phyloP scores from a whole-genome alignment of 495 filamentous ascomycete species.

The Penicillium lagena region DNA sequence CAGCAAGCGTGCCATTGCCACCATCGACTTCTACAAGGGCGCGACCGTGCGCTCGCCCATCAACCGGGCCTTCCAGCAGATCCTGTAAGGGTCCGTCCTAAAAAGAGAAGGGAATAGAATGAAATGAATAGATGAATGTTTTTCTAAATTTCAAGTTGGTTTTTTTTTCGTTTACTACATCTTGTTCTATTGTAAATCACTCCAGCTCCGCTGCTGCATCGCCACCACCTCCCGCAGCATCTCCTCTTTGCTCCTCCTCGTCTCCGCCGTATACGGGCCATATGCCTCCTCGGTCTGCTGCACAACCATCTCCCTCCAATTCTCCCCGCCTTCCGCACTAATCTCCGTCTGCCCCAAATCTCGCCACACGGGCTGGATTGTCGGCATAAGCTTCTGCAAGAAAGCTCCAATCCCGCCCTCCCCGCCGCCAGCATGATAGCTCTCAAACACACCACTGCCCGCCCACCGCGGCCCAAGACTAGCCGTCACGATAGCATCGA shows the following conservation, averaged over 20 bases:
- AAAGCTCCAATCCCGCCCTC: slow-evolving; percentile 48
- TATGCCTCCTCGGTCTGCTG: slow-evolving; percentile 31
- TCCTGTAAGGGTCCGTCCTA: slow-evolving; percentile 24
- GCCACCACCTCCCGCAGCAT: slow-evolving; percentile 23
- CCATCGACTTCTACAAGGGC: slow-evolving; percentile 95
- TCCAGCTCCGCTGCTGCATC: slow-evolving; percentile 18
- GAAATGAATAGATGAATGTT: slow-evolving; percentile 20
- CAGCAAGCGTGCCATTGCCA: slow-evolving; percentile 84
- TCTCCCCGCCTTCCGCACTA: slow-evolving; percentile 29
- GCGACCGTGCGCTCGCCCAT: slow-evolving; percentile 83
- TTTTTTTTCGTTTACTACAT: background rate
- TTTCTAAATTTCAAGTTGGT: background rate
- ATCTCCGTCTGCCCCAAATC: slow-evolving; percentile 35
- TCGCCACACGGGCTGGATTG: slow-evolving; percentile 50
- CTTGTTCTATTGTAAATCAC: background rate
- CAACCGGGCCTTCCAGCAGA: slow-evolving; percentile 68
- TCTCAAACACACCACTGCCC: slow-evolving; percentile 52
- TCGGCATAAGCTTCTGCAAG: slow-evolving; percentile 49
- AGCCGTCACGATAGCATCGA: slow-evolving; percentile 39
- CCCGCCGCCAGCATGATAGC: slow-evolving; percentile 55
- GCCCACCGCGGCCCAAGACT: slow-evolving; percentile 53
- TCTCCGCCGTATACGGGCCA: slow-evolving; percentile 15
- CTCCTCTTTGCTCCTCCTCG: slow-evolving; percentile 19
- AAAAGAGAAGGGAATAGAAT: slow-evolving; percentile 5
- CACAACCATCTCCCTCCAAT: slow-evolving; percentile 30